Evolutionary conservation across 768 basidiomycete genomes (phyloP), one percentile per base, ranked within the genome.

Genomic region (Trametes cubensis): DNA sequence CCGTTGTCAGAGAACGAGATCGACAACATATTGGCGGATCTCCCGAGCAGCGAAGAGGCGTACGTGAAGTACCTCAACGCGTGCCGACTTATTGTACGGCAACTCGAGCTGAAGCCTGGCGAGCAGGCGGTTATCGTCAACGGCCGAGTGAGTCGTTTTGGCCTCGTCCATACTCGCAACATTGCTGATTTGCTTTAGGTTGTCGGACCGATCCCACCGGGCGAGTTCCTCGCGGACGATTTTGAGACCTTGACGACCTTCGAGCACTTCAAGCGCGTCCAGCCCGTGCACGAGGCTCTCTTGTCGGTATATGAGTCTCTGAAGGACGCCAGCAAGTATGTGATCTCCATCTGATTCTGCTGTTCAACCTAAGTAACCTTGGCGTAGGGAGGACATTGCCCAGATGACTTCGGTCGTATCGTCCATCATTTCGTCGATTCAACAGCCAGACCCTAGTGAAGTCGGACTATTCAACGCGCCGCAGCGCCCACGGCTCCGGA

Each of bases 391-490:
- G 18, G 76, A 79, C 6, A 81, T 81, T 51, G 81, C 89, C 0
- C 77, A 90, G 52, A 64, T 92, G 11, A 79, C 90, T 41, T 82
- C 87, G 0, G 80, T 84, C 73, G 79, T 86, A 1, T 83, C 90
- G 0, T 92, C 94, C 0, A 79, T 94, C 26, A 77, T 97, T 20
- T 83, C 90, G 1, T 76, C 86, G 0, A 85, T 86, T 56, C 87
- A 87, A 62, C 79, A 83, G 13, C 88, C 88, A 6, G 92, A 93
- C 66, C 87, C 82, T 30, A 91, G 85, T 55, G 87, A 89, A 64
- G 79, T 75, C 20, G 90, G 90, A 7, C 76, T 93, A 20, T 90
- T 93, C 70, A 87, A 91, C 68, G 76, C 83, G 2, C 83, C 84
- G 1, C 81, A 78, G 13, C 78, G 80, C 47, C 82, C 89, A 7